phyloP scores from a whole-genome alignment of 2,329 filamentous ascomycete genomes.

The Cryoendolithus antarcticus region DNA sequence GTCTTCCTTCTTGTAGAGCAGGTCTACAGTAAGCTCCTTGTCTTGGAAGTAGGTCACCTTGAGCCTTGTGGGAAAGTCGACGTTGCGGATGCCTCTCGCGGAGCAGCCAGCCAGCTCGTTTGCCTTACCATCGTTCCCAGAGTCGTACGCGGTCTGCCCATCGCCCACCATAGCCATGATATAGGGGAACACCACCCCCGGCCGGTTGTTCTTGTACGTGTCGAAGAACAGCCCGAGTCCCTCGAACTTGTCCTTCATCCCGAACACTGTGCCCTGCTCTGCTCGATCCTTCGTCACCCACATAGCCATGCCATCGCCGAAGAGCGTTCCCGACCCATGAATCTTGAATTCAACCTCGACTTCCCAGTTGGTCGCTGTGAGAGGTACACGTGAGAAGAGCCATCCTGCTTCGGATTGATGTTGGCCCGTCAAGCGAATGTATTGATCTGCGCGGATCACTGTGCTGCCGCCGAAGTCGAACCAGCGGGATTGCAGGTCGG shows the following conservation, averaged over 20 bases:
- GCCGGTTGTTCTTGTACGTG: constrained; percentile 98
- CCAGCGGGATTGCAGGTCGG: constrained; percentile 96
- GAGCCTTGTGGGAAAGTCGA: constrained; percentile 66
- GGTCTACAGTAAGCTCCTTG: constrained; percentile 75
- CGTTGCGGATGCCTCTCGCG: constrained; percentile 75
- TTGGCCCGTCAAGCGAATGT: constrained; percentile 85
- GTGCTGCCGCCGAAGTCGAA: constrained; percentile 98
- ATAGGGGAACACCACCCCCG: constrained; percentile 89
- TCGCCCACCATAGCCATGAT: constrained; percentile 98
- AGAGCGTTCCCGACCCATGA: constrained; percentile 74
- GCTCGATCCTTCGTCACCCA: constrained; percentile 94
- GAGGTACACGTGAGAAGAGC: constrained; percentile 84
- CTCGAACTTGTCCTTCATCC: constrained; percentile 77
- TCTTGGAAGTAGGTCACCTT: constrained; percentile 94
- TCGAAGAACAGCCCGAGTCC: constrained; percentile 93
- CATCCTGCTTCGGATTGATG: constrained; percentile 82
- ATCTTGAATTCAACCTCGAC: constrained; percentile 94
- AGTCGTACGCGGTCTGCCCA: constrained; percentile 78
- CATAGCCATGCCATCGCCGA: constrained; percentile 93
- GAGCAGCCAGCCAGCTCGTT: constrained; percentile 92
- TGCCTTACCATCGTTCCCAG: constrained; percentile 84
- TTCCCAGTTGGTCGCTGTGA: constrained; percentile 98
- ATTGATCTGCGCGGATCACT: constrained; percentile 64
- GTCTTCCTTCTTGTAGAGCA: constrained; percentile 85
- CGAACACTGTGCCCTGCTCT: constrained; percentile 72